Conservation (phyloP, 2,329 filamentous ascomycete genomes). For the Exserohilum rostratum region DNA sequence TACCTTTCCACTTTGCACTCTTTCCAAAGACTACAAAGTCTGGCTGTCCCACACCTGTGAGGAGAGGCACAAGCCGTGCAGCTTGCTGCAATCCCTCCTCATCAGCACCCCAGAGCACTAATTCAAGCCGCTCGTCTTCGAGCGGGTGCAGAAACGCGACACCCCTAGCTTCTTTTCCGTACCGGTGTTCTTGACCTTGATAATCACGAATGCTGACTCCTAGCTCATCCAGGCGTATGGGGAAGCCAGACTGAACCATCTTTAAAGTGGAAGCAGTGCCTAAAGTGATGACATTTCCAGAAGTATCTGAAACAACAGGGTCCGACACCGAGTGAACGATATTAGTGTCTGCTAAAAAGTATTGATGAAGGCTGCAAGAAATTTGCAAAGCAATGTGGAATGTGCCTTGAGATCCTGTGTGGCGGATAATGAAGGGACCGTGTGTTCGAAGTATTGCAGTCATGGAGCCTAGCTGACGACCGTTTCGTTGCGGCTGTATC, state of each 20-base stretch:
- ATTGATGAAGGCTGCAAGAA: slow-evolving; percentile 64
- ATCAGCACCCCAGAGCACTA: slow-evolving; percentile 63
- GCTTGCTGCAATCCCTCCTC: slow-evolving; percentile 55
- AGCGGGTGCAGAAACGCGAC: slow-evolving; percentile 61
- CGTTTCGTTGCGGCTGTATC: slow-evolving; percentile 41
- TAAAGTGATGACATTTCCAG: slow-evolving; percentile 57
- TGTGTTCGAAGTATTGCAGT: slow-evolving; percentile 60
- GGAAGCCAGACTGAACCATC: slow-evolving; percentile 29
- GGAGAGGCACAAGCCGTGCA: slow-evolving; percentile 59
- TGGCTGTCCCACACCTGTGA: slow-evolving; percentile 63
- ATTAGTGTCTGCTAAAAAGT: slow-evolving; percentile 60
- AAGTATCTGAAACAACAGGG: background rate
- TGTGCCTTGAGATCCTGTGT: slow-evolving; percentile 33
- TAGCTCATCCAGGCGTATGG: slow-evolving; percentile 34
- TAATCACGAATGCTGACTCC: slow-evolving; percentile 30
- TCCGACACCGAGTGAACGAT: slow-evolving; percentile 36
- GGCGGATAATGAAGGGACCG: slow-evolving; percentile 54
- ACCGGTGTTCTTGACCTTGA: slow-evolving; percentile 24
- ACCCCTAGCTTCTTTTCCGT: slow-evolving; percentile 50
- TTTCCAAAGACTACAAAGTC: slow-evolving; percentile 61
- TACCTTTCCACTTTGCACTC: slow-evolving; percentile 57
- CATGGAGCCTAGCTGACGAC: slow-evolving; percentile 59
- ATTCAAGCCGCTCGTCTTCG: slow-evolving; percentile 55
- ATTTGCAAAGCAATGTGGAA: slow-evolving; percentile 58
- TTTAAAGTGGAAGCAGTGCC: slow-evolving; percentile 37